These are phyloP conservation scores for Trichophyton benhamiae DNA, from an alignment of 2,329 filamentous ascomycete genomes.

Conservation along the genomic window DNA sequence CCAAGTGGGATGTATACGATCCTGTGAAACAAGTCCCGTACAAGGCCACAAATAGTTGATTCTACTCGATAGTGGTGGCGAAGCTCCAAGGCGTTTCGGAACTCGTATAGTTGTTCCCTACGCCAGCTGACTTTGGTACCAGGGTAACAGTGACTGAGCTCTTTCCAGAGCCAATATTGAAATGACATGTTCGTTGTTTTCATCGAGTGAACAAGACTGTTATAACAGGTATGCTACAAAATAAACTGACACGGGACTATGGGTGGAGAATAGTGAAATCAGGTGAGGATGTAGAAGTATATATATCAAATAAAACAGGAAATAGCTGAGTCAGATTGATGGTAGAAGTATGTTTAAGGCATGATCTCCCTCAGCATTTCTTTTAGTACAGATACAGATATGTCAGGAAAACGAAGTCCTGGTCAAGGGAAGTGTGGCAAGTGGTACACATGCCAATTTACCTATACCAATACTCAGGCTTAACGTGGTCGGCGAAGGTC, in stretches of 20 bases:
- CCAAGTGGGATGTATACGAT: slow-evolving; percentile 1
- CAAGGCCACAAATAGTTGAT: background rate
- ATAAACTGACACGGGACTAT: background rate
- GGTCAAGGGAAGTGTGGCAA: background rate
- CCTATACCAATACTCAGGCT: slow-evolving; percentile 79
- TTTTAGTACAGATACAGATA: slow-evolving; percentile 4
- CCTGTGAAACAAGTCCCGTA: background rate
- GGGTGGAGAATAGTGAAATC: background rate
- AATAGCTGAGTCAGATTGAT: background rate
- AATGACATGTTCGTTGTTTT: background rate
- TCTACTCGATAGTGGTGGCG: background rate
- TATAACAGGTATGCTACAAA: slow-evolving; percentile 1
- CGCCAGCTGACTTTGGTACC: too few relatives aligned
- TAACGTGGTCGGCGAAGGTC: slow-evolving; percentile 92
- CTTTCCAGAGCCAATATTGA: background rate
- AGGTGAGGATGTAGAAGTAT: background rate
- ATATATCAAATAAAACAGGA: slow-evolving; percentile 1
- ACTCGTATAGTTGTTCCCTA: background rate
- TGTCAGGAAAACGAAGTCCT: background rate
- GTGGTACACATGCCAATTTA: slow-evolving; percentile 21
- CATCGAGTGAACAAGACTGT: background rate
- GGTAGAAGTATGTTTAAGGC: background rate
- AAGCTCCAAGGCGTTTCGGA: background rate
- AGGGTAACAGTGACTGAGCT: background rate
- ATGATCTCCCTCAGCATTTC: background rate